Evolutionary conservation across 441 rosid genomes (phyloP).

Genomic region (Gossypium schwendimanii): DNA sequence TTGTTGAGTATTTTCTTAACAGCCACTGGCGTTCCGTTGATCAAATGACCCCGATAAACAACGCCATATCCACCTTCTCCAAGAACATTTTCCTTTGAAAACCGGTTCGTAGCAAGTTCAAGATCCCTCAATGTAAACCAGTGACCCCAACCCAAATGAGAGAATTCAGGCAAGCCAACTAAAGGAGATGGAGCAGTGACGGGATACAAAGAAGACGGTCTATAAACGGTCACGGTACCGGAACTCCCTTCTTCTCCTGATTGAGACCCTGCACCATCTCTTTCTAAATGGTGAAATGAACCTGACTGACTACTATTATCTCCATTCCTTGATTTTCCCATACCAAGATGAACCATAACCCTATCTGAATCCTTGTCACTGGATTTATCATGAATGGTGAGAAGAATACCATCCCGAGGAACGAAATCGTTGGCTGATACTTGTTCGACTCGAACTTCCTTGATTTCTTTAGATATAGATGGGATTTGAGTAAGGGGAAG

Average conservation of each 20-base stretch:
- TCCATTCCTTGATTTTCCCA: slow-evolving; percentile 52
- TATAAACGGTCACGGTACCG: slow-evolving; percentile 31
- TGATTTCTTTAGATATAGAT: slow-evolving; percentile 76
- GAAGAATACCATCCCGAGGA: slow-evolving; percentile 74
- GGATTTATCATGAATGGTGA: slow-evolving; percentile 63
- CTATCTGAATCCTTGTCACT: slow-evolving; percentile 56
- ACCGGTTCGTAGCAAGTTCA: slow-evolving; percentile 75
- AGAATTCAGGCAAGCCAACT: slow-evolving; percentile 71
- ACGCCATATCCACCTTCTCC: slow-evolving; percentile 98
- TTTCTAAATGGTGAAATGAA: slow-evolving; percentile 52
- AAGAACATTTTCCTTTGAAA: slow-evolving; percentile 76
- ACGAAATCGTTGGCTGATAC: slow-evolving; percentile 50
- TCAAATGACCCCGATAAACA: slow-evolving; percentile 68
- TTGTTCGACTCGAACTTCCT: slow-evolving; percentile 77
- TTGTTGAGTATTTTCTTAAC: slow-evolving; percentile 86
- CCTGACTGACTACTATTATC: slow-evolving; percentile 58
- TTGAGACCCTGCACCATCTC: slow-evolving; percentile 46
- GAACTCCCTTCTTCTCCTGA: slow-evolving; percentile 63
- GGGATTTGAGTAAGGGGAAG: slow-evolving; percentile 71
- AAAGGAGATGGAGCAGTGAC: slow-evolving; percentile 78
- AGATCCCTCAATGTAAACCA: slow-evolving; percentile 97
- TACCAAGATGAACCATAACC: slow-evolving; percentile 63
- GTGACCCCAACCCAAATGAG: slow-evolving; percentile 97
- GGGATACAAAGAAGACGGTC: slow-evolving; percentile 50
- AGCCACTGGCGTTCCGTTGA: slow-evolving; percentile 76